Percentiles rank a stretch among this genome's conserved stretches.
phyloP scores from a whole-genome alignment of 2,329 filamentous ascomycete species.

The Aspergillus thermomutatus region DNA sequence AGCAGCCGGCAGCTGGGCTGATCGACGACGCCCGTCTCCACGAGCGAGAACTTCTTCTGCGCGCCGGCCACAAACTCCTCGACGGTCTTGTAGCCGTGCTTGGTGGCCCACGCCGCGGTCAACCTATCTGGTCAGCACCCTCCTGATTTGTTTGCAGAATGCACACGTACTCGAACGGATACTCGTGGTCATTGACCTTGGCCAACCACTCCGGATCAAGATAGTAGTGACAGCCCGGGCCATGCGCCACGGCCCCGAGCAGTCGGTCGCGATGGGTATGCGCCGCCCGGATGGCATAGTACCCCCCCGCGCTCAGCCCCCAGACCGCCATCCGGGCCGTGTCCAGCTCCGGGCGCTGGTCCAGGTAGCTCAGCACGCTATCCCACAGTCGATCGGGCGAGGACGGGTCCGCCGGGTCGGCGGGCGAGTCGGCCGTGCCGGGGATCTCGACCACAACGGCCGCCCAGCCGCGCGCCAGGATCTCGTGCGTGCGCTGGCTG shows the following conservation, averaged over 20 bases:
- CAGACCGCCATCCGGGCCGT: slow-evolving; percentile 57
- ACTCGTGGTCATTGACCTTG: slow-evolving; percentile 63
- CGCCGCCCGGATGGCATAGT: slow-evolving; percentile 65
- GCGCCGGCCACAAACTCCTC: slow-evolving; percentile 55
- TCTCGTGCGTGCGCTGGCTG: slow-evolving; percentile 56
- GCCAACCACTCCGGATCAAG: slow-evolving; percentile 59
- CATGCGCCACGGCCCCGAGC: slow-evolving; percentile 59
- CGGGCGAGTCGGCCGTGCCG: slow-evolving; percentile 65
- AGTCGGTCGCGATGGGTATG: slow-evolving; percentile 61
- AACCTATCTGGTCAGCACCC: slow-evolving; percentile 35
- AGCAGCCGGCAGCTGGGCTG: slow-evolving; percentile 56
- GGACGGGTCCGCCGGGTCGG: slow-evolving; percentile 58
- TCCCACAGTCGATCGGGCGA: slow-evolving; percentile 61
- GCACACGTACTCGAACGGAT: slow-evolving; percentile 53
- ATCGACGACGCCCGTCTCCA: slow-evolving; percentile 58
- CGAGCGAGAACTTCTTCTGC: slow-evolving; percentile 60
- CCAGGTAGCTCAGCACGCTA: slow-evolving; percentile 61
- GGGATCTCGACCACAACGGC: slow-evolving; percentile 62
- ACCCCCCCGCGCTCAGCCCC: slow-evolving; percentile 65
- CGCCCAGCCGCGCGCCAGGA: slow-evolving; percentile 61
- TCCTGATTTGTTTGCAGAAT: no score
- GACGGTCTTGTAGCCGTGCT: slow-evolving; percentile 58
- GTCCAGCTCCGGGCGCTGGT: slow-evolving; percentile 50
- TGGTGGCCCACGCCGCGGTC: slow-evolving; percentile 55
- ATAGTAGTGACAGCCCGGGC: slow-evolving; percentile 62